Base-by-base conservation (phyloP, 805 yeast species). In the Kazachstania taianensis region DNA sequence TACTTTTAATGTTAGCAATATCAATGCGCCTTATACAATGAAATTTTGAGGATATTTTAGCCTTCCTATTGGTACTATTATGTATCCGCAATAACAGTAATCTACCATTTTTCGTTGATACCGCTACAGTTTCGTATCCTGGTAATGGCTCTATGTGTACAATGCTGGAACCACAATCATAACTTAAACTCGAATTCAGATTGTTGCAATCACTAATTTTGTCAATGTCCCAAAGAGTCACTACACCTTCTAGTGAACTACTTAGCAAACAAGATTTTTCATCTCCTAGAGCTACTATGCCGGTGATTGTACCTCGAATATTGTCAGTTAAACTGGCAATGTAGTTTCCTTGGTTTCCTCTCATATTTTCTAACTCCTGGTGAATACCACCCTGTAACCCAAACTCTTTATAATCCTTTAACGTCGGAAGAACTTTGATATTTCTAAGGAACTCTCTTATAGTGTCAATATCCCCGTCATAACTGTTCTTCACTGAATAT, bases 191-290 rank as follows among this genome's bases (percentile, higher is more conserved):
- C 0, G 84, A 67, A 4, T 68, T 61, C 20, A 71, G 70, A 7
- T 70, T 61, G 3, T 76, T 72, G 28, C 79, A 81, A 37, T 70
- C 70, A 35, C 78, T 84, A 25, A 87, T 59, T 39, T 75, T 72
- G 7, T 61, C 48, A 1, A 78, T 57, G 50, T 84, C 94, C 96
- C 96, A 92, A 0, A 89, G 57, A 43, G 75, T 79, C 27, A 92
- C 49, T 2, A 62, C 51, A 0, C 96, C 95, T 20, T 70, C 69
- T 32, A 77, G 81, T 6, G 92, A 83, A 2, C 86, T 94, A 2
- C 92, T 77, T 2, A 85, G 61, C 43, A 89, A 76, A 43, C 73
- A 79, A 17, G 71, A 70, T 12, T 74, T 69, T n/a, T n/a, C n/a
- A 20, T 79, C 76, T 4, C 42, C 42, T 0, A 80, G 76, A 5